Base-by-base conservation (phyloP, 495 filamentous ascomycete species). In the Penicillium psychrofluorescens region DNA sequence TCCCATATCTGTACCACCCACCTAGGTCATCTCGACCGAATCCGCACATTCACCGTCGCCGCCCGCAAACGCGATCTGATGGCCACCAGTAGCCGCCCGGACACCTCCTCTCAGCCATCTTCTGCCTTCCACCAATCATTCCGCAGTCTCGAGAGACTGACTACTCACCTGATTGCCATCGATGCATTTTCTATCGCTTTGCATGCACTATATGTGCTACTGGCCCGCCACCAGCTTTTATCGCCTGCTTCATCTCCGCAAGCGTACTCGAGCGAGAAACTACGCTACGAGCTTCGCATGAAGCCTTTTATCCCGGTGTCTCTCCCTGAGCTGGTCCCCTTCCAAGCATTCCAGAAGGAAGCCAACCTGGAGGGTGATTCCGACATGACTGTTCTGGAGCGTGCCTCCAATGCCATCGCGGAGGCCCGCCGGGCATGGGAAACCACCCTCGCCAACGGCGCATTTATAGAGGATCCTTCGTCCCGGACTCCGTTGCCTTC, bases 221-320 rank as follows among this genome's bases (percentile, higher is more conserved):
- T 95, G 8, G 49, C 56, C 11, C 81, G 85, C 8, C 70, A 87
- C 8, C 45, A 58, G 0, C 63, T 88, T 22, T 60, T 96, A 15
- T 67, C 66, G 0, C 50, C 45, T 5, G 59, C 70, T 13, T 59
- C 71, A 2, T 78, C 82, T 6, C 62, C 74, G 0, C 70, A 81
- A 1, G 85, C 87, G 0, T 95, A 92, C 61, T 78, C 81, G 37
- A 77, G 70, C 27, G 78, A 88, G 46, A 59, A 59, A 29, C 65
- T 91, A 22, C 80, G 90, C 6, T 95, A 95, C 62, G 82, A 92
- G 49, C 65, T 95, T 3, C 84, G 92, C 31, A 92, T 95, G 89
- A 91, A 88, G 54, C 88, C 89, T 0, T 96, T 95, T 47, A 66
- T 82, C 7, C 55, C 66, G 6, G 78, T 96, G 34, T 71, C 74